Conservation (phyloP, 371 early-diverging fungal genomes). For the Mucor velutinosus region DNA sequence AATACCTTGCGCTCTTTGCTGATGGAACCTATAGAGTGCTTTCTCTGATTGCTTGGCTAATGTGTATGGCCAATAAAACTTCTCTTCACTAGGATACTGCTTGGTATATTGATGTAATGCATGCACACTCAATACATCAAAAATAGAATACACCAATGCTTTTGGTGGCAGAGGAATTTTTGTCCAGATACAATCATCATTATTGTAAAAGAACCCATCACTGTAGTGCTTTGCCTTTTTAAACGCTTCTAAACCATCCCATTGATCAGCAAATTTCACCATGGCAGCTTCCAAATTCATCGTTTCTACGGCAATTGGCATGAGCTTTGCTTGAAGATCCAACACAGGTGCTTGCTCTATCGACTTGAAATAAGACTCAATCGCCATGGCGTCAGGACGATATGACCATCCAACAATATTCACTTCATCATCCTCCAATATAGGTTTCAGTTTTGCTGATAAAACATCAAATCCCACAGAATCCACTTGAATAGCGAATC, state of each 20-base stretch:
- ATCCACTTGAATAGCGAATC: slow-evolving; percentile 50
- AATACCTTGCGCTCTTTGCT: slow-evolving; percentile 13
- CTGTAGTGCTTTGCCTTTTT: slow-evolving; percentile 33
- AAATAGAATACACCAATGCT: slow-evolving; percentile 45
- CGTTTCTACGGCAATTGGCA: slow-evolving; percentile 26
- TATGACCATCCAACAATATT: slow-evolving; percentile 45
- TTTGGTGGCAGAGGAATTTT: slow-evolving; percentile 35
- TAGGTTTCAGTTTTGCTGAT: slow-evolving; percentile 24
- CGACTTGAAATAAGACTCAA: slow-evolving; percentile 31
- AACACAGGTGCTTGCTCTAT: slow-evolving; percentile 27
- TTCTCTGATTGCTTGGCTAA: slow-evolving; percentile 7
- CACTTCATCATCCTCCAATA: slow-evolving; percentile 19
- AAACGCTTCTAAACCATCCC: slow-evolving; percentile 40
- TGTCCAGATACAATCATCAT: slow-evolving; percentile 43
- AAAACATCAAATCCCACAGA: slow-evolving; percentile 34
- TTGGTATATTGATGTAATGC: slow-evolving; percentile 28
- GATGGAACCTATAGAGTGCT: slow-evolving; percentile 25
- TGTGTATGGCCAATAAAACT: slow-evolving; percentile 37
- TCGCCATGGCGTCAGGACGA: slow-evolving; percentile 40
- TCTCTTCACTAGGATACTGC: neutral
- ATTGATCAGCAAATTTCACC: slow-evolving; percentile 24
- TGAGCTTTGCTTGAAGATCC: slow-evolving; percentile 44
- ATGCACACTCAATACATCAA: slow-evolving; percentile 47
- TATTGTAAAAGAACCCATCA: slow-evolving; percentile 27
- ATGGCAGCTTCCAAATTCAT: slow-evolving; percentile 35